Percentiles rank a stretch among this genome's conserved stretches.
Evolutionary conservation across 1,284 basidiomycete species (phyloP).

Genomic region (Psilocybe mexicana): DNA sequence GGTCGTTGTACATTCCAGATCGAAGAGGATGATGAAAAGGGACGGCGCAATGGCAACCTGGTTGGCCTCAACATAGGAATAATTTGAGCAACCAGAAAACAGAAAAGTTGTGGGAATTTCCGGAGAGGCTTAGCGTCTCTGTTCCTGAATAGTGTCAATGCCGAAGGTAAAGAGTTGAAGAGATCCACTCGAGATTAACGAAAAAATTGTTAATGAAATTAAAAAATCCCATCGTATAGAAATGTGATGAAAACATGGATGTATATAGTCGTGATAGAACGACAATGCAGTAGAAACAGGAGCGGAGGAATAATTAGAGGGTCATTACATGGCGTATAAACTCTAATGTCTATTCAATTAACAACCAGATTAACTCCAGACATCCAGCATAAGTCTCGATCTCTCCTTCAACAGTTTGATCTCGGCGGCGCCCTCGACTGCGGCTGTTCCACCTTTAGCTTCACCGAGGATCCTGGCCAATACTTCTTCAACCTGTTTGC

Average conservation of each 20-base stretch:
- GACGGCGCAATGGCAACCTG: conserved; percentile 25
- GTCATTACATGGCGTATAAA: conserved; percentile 14
- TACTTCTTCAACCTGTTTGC: conserved; percentile 89
- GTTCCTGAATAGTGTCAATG: no score
- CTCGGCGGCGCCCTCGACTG: conserved; percentile 88
- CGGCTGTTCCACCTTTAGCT: conserved; percentile 85
- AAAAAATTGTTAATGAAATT: no score
- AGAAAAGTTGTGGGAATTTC: conserved; percentile 13
- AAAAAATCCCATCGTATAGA: background rate
- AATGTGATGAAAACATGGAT: background rate
- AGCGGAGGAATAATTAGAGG: background rate
- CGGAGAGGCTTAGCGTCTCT: background rate
- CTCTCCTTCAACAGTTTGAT: conserved; percentile 93
- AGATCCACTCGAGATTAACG: no score
- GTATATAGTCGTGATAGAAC: background rate
- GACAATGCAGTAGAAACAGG: conserved; percentile 1
- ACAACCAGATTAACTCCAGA: conserved; percentile 64
- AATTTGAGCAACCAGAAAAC: background rate
- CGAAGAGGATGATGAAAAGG: conserved; percentile 26
- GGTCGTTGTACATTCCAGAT: conserved; percentile 22
- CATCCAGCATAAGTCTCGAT: conserved; percentile 78
- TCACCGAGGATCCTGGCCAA: conserved; percentile 88
- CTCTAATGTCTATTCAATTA: conserved; percentile 8
- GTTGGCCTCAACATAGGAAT: conserved; percentile 33
- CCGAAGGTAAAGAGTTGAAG: no score